Conservation (phyloP, 2,329 filamentous ascomycete species). For the Uncinocarpus reesii region DNA sequence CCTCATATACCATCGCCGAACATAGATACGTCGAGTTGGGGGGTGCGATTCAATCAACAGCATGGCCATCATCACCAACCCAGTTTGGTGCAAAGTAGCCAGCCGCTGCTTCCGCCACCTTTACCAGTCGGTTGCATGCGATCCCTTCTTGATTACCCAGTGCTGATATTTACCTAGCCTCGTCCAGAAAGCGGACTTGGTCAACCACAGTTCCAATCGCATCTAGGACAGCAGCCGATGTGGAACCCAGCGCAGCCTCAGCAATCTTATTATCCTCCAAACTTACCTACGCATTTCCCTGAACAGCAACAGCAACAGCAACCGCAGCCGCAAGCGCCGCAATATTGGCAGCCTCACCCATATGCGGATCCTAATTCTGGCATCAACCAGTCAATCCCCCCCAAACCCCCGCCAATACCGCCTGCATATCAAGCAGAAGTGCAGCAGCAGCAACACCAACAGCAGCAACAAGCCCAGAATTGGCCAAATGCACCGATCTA, state of each 20-base stretch:
- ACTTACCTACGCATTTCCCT: background rate
- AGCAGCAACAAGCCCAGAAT: constrained; percentile 21
- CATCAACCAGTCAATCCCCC: constrained; percentile 23
- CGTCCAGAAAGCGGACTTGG: constrained; percentile 28
- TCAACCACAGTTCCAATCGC: constrained; percentile 18
- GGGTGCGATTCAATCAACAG: constrained; percentile 33
- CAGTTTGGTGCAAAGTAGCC: constrained; percentile 16
- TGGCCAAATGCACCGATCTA: constrained; percentile 12
- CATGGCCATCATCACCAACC: constrained; percentile 14
- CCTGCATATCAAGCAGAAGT: constrained; percentile 28
- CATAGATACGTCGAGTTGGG: constrained; percentile 33
- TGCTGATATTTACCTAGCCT: constrained; percentile 22
- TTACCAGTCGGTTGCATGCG: constrained; percentile 26
- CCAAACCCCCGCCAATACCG: constrained; percentile 36
- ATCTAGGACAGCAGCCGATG: constrained; percentile 15
- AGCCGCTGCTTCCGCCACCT: constrained; percentile 23
- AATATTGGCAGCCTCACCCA: constrained; percentile 20
- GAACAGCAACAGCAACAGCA: constrained; percentile 16
- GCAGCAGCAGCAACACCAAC: constrained; percentile 24
- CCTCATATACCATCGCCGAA: constrained; percentile 4
- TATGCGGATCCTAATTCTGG: constrained; percentile 21
- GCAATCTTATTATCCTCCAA: constrained; percentile 16
- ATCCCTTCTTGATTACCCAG: background rate
- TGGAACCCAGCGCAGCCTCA: constrained; percentile 11
- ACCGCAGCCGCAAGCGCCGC: constrained; percentile 15